Evolutionary conservation across 352 stramenopile genomes (phyloP), one percentile per base, ranked within the genome.

Genomic region (Achlya hypogyna): DNA sequence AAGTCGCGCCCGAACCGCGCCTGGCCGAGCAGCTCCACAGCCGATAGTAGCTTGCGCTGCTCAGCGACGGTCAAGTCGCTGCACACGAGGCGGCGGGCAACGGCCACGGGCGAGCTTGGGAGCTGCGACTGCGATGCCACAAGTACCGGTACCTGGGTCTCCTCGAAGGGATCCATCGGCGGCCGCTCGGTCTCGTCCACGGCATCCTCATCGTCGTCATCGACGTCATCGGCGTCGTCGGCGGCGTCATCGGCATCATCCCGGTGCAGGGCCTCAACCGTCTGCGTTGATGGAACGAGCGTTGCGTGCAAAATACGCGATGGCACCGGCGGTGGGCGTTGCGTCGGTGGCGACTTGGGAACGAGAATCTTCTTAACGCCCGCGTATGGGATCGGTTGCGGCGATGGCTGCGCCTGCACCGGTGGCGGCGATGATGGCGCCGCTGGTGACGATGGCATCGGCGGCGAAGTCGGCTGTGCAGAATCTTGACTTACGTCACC

Each of bases 1-100:
- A 95, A 93, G 25, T 87, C 73, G 1, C 78, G 76, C 0, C 85
- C 84, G 59, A 91, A 91, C 34, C 84, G 86, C 0, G 79, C 84
- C 6, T 82, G 82, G 10, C 75, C 79, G 2, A 89, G 73, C 54
- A 89, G 77, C 43, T 88, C 79, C 53, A 82, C 84, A 23, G 6
- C 49, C 6, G 28, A 35, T 27, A 4, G 29, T 18, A 32, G 49
- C 62, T 29, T 72, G 28, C 25, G 42, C 28, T 60, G 64, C 29
- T 43, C 35, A 64, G 64, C 34, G 23, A 10, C n/a, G 0, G 35
- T 9, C 31, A 45, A 38, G 35, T 40, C 38, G 35, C 20, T 6
- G 23, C 5, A 2, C 9, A 63, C 53, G 25, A 69, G 52, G 28
- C 43, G 12, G 14, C 47, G n/a, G 5, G 35, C 56, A 22, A 27